Evolutionary conservation across 331 rosid genomes (phyloP).

Genomic region (Telfairia occidentalis): DNA sequence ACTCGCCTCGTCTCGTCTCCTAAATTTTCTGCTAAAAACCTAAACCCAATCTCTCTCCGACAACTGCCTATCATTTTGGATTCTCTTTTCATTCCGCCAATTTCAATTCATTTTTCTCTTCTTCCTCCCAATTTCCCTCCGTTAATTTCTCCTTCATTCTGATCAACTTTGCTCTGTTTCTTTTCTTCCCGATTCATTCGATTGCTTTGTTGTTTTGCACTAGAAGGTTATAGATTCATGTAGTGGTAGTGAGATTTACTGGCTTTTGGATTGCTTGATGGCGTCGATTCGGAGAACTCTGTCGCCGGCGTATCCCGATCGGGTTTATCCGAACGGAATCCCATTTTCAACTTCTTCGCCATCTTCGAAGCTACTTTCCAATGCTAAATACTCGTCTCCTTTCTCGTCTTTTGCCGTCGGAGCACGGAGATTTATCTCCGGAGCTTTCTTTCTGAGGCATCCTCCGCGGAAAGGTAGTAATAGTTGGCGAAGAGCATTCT

Average conservation of each 20-base stretch:
- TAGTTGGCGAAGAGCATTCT: conserved; percentile 38
- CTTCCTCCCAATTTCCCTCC: background rate
- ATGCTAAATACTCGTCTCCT: conserved; percentile 42
- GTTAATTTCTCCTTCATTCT: too few relatives aligned
- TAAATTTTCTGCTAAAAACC: conserved; percentile 1
- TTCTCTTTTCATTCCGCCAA: background rate
- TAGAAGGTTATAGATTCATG: conserved; percentile 14
- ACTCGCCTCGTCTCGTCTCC: conserved; percentile 1
- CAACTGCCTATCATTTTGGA: background rate
- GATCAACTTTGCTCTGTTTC: background rate
- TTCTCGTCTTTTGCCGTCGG: conserved; percentile 24
- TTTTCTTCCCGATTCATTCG: background rate
- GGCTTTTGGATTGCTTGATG: conserved; percentile 29
- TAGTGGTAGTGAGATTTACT: conserved; percentile 4
- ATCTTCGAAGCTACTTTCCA: conserved; percentile 44
- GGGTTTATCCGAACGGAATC: conserved; percentile 41
- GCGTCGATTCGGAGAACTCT: conserved; percentile 81
- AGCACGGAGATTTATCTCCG: conserved; percentile 31
- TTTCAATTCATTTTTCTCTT: background rate
- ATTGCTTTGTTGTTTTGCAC: background rate
- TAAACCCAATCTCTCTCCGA: conserved; percentile 15
- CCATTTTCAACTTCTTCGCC: conserved; percentile 44
- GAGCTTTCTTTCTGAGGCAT: conserved; percentile 27
- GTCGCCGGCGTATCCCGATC: conserved; percentile 72
- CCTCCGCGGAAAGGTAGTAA: conserved; percentile 37